Evolutionary conservation across 2,329 filamentous ascomycete species (phyloP).

Genomic region (Teratosphaeria gauchensis): DNA sequence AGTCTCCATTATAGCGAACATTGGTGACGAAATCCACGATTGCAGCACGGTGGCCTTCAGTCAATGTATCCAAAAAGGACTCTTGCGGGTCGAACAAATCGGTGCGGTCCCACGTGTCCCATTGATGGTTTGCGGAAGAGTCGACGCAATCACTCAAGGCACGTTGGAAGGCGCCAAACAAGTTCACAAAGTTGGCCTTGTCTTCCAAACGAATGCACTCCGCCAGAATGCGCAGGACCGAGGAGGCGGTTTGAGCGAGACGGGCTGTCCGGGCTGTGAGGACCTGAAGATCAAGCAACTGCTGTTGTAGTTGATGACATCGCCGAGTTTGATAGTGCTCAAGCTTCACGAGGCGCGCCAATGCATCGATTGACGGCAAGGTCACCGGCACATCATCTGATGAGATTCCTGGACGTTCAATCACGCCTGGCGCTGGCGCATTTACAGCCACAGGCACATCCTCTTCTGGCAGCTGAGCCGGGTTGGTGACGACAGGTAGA

Average conservation of each 20-base stretch:
- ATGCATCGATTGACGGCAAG: conserved; percentile 1
- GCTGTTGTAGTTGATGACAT: conserved; percentile 60
- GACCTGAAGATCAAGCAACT: conserved; percentile 64
- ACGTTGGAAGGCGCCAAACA: conserved; percentile 72
- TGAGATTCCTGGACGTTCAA: neutral
- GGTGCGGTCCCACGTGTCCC: conserved; percentile 36
- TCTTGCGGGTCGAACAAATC: conserved; percentile 35
- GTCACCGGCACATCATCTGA: neutral
- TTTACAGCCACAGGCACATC: neutral
- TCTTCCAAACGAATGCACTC: conserved; percentile 71
- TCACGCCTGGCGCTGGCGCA: neutral
- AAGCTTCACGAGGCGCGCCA: conserved; percentile 3
- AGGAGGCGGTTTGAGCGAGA: conserved; percentile 63
- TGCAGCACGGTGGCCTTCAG: conserved; percentile 59
- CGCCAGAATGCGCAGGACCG: conserved; percentile 64
- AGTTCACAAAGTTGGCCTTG: conserved; percentile 62
- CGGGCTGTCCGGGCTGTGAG: conserved; percentile 67
- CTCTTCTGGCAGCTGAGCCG: neutral
- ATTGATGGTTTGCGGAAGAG: neutral
- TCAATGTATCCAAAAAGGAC: conserved; percentile 55
- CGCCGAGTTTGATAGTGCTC: conserved; percentile 60
- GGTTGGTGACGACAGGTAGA: neutral
- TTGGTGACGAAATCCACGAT: conserved; percentile 72
- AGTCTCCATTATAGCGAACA: conserved; percentile 78
- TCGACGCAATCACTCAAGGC: conserved; percentile 52